A percentile compares a stretch with the other conserved stretches of the same genome.
Evolutionary conservation across 345 rosid genomes (phyloP).

Genomic region (Limnanthes douglasii): DNA sequence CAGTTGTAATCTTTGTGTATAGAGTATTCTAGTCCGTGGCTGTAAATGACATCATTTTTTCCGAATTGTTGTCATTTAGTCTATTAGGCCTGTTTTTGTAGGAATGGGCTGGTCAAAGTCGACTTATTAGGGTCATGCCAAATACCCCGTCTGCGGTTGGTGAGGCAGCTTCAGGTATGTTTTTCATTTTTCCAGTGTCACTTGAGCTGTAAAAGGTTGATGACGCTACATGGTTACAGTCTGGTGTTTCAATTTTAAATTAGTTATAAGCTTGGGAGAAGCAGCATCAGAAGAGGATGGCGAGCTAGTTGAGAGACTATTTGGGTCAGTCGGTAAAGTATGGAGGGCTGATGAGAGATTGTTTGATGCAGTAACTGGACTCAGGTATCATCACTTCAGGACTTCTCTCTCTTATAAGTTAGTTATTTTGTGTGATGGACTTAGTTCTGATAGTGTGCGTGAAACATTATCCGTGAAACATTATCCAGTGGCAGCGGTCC

Average conservation of each 20-base stretch:
- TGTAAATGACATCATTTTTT: no score
- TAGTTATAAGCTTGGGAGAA: conserved; percentile 75
- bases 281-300: conserved; percentile 69
- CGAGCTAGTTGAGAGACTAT: conserved; percentile 46
- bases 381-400: conserved; percentile 38
- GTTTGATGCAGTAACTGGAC: conserved; percentile 86
- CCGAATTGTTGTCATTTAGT: no score
- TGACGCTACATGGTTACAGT: no score
- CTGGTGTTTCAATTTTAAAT: not conserved
- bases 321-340: conserved; percentile 72
- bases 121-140: conserved; percentile 82
- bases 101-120: conserved; percentile 82
- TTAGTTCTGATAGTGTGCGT: no score
- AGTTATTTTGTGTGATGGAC: no score
- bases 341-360: conserved; percentile 78
- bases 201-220: no score
- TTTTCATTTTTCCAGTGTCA: no score
- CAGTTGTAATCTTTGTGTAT: no score
- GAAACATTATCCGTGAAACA: conserved; percentile 1
- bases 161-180: conserved; percentile 65
- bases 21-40: no score
- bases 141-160: conserved; percentile 90
- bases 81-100: no score
- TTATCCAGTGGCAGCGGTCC: conserved; percentile 89
- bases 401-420: no score